Conservation (phyloP, 345 rosid genomes). For the Eucalyptus rudis region DNA sequence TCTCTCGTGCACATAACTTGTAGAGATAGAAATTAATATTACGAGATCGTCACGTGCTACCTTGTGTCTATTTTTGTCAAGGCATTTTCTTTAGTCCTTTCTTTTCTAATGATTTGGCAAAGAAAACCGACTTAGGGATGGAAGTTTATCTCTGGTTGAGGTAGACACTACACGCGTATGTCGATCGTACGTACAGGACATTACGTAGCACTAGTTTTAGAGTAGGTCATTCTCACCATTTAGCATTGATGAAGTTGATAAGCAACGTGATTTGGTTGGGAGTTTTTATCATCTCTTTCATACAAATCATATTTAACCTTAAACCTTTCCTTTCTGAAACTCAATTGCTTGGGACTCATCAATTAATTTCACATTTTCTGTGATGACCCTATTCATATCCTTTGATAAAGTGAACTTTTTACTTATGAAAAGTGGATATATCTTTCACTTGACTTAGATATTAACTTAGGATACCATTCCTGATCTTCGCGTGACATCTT, state of each 20-base stretch:
- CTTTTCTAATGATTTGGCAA: background rate
- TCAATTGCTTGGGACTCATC: background rate
- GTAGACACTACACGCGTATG: background rate
- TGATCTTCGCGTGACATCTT: background rate
- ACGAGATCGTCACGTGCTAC: background rate
- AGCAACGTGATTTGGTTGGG: background rate
- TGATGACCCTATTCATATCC: background rate
- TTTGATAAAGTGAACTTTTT: background rate
- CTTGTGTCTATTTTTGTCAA: background rate
- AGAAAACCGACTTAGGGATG: background rate
- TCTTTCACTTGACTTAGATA: background rate
- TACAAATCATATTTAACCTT: background rate
- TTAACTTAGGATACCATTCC: background rate
- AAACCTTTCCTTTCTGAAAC: background rate
- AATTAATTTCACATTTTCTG: background rate
- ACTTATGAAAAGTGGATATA: background rate
- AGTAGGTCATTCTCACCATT: background rate
- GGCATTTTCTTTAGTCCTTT: background rate
- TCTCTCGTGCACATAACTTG: background rate
- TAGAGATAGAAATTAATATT: background rate
- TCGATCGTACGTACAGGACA: background rate
- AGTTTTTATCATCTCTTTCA: background rate
- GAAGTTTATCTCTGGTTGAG: background rate
- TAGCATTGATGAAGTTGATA: background rate
- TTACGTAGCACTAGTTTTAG: background rate